Base-by-base conservation (phyloP, 169 alveolate genomes). In the Plasmodium berghei region DNA sequence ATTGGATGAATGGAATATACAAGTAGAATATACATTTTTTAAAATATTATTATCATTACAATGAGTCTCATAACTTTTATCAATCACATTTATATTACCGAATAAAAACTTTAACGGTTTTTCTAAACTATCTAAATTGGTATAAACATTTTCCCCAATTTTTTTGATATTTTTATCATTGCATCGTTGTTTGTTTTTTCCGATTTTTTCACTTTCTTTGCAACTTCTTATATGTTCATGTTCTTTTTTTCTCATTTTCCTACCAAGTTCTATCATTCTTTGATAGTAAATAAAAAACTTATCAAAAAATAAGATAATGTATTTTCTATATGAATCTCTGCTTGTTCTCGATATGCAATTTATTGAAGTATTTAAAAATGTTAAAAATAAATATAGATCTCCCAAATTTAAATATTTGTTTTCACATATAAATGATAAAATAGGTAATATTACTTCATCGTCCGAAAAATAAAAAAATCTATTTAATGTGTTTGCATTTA, bases 321-420 rank as follows among this genome's bases (percentile, higher is more conserved):
- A 86, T 45, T 86, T 86, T 63, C 56, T 86, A 59, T 71, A 86
- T 40, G 91, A 62, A 71, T 86, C 91, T 54, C 87, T 59, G 49
- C 87, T 72, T 1, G 74, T 61, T 58, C 91, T 70, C 34, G 91
- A 59, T 24, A 70, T 86, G 24, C 72, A 52, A n/a, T 24, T 86
- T 70, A 86, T 86, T 26, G 91, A 71, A 14, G 72, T 71, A 20
- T 14, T 70, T 86, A 86, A 71, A 71, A 86, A 86, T 2, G 75
- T 49, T 59, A 63, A 45, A 66, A 86, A 86, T 24, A 86, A 55
- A 61, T 70, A 86, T 26, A 86, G 59, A 14, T 86, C 91, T 42
- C 91, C 70, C 14, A 86, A 28, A 55, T 86, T 86, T 46, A 86
- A 66, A 86, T 86, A 86, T 72, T 86, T 86, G 70, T 72, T 86